Base-by-base conservation (phyloP, 345 rosid species). In the Punica granatum region DNA sequence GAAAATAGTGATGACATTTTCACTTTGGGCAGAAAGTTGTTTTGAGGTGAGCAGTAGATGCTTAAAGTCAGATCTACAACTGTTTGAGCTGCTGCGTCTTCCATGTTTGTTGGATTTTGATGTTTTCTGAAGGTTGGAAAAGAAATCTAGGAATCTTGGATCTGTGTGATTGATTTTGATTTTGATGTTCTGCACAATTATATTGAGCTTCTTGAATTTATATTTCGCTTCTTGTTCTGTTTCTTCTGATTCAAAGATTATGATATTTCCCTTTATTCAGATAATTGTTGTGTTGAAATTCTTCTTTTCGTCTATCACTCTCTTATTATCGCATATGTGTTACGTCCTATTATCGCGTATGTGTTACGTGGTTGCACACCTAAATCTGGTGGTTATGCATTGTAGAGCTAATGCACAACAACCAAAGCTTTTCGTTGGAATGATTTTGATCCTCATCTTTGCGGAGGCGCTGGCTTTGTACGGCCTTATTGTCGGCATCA, bases 401-500 rank as follows among this genome's bases (percentile, higher is more conserved):
- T 61, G 37, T 10, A 61, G 65, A 34, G 65, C 65, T 10, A 61
- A 61, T 61, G 65, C 65, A 19, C 65, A 61, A 16, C 65, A 61
- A 16, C 65, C 65, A 16, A 61, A 61, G 21, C 65, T 61, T 32
- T 61, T 61, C 32, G 65, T 61, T 6, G 65, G 65, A 18, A 63
- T 63, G 66, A 63, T 63, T 21, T 36, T 61, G 65, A 61, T 54
- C 14, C 60, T 54, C 32, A 54, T 54, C 30, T 54, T 54, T 25
- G 60, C 60, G 4, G 60, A 54, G 42, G 65, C 65, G 0, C 32
- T 61, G 46, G 66, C 66, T 37, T 36, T 63, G 10, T 63, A 35
- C 30, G 66, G 66, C 30, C 66, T 63, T 14, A 35, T 63, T 63
- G 66, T 63, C 16, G 66, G 66, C 15, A 63, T 63, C 66, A 63